Percentiles rank a stretch among this genome's conserved stretches.
Evolutionary conservation across 2,329 filamentous ascomycete genomes (phyloP).

Genomic region (Alternaria conjuncta): DNA sequence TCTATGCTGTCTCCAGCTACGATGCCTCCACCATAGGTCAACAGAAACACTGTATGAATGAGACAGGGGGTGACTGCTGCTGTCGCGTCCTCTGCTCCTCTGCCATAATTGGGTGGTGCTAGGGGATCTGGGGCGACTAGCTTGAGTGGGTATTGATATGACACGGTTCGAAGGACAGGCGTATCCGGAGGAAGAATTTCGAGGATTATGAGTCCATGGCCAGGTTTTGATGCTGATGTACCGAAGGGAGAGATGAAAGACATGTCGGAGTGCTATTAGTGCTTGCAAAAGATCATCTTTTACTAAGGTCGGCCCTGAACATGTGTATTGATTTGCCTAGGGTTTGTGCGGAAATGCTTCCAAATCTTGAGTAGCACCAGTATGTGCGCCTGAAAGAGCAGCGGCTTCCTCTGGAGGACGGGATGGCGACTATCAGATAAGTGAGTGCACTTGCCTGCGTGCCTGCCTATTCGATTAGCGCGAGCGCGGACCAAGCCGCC

Average conservation of each 20-base stretch:
- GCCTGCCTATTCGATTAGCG: not conserved
- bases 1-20: conserved; percentile 85
- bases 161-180: conserved; percentile 75
- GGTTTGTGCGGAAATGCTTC: not conserved
- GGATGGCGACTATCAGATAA: not conserved
- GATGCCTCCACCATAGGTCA: conserved; percentile 93
- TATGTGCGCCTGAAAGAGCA: not conserved
- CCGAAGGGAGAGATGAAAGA: conserved; percentile 72
- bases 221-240: conserved; percentile 73
- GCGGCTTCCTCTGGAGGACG: not conserved
- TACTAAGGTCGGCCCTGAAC: not conserved
- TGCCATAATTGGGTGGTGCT: conserved; percentile 56
- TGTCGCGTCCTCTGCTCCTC: not conserved
- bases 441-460: not conserved
- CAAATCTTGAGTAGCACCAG: not conserved
- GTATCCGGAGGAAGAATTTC: conserved; percentile 73
- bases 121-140: conserved; percentile 80
- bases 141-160: conserved; percentile 94
- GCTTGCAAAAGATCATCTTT: conserved; percentile 18
- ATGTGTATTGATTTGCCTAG: not conserved
- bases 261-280: conserved; percentile 29
- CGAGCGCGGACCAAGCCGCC: conserved; percentile 7
- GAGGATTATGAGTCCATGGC: conserved; percentile 78
- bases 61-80: conserved; percentile 53
- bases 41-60: conserved; percentile 78